A percentile compares a stretch with the other conserved stretches of the same genome.
phyloP scores from a whole-genome alignment of 2,329 filamentous ascomycete genomes.

The Orbilia javanica region DNA sequence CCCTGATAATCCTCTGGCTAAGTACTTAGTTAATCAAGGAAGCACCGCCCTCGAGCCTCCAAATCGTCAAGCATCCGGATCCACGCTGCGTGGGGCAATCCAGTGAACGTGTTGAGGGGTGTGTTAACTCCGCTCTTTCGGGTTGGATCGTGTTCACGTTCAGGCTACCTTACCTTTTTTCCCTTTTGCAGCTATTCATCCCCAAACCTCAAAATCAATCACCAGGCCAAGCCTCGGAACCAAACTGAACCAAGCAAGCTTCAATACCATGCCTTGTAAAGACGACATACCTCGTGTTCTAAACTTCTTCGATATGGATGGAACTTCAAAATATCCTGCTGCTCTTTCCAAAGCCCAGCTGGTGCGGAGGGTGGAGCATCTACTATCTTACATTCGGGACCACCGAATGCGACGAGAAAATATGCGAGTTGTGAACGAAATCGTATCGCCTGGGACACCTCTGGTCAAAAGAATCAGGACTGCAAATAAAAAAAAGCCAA shows the following conservation, averaged over 20 bases:
- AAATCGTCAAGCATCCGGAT: no score
- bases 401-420: background rate
- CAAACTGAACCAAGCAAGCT: no score
- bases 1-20: no score
- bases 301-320: background rate
- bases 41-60: no score
- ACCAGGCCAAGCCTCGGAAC: no score
- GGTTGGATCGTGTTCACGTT: no score
- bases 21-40: no score
- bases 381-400: background rate
- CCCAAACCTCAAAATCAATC: background rate
- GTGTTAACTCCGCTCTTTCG: no score
- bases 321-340: background rate
- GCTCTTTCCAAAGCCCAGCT: background rate
- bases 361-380: background rate
- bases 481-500: background rate
- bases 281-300: background rate
- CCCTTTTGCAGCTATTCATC: no score
- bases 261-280: slow-evolving; percentile 9
- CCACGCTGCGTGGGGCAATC: no score
- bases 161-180: no score
- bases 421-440: background rate
- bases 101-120: no score
- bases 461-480: background rate
- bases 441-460: background rate